Base-by-base conservation (phyloP, 768 basidiomycete genomes). In the Mycena maculata region DNA sequence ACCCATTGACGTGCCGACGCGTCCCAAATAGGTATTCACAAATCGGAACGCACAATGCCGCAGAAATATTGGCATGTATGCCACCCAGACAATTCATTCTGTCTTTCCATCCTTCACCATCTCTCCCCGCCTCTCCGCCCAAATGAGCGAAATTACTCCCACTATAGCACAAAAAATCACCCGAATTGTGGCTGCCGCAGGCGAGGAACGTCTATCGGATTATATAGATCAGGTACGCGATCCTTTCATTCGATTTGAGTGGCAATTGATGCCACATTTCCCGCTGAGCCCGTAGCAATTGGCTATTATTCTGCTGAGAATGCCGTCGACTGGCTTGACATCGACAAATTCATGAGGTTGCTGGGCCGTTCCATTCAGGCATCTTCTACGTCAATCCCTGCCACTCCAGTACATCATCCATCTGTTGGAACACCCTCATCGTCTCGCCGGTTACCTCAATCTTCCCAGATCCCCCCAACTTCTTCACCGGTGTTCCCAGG, bases 301-400 rank as follows among this genome's bases (percentile, higher is more conserved):
- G 60, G 60, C 11, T 50, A 50, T 28, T 60, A 60, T 22, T 38
- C 28, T n/a, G 41, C 39, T 9, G 50, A 53, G 15, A 62, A 62
- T 27, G 50, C 60, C 27, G 41, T 31, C 16, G 31, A 30, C 20
- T 62, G 60, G 60, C 60, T 62, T 7, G 50, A 62, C 31, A 53
- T 62, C 22, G 52, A 62, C 15, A 54, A 62, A 22, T 62, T 44
- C 42, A 62, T 62, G 60, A 7, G 49, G 22, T 54, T 50, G 60
- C 20, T 62, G n/a, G 44, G 50, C 41, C 42, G 39, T 1, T 15
- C 49, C 4, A 42, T 53, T 11, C 60, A 62, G 42, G 33, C n/a
- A n/a, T 6, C 58, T 20, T 30, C 39, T 44, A n/a, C 41, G 30
- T 41, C 53, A n/a, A n/a, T 31, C n/a, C 48, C 23, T 48, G 23